These are phyloP conservation scores for Aspergillus glaucus DNA, from an alignment of 2,329 filamentous ascomycete species.

Conservation along the genomic window DNA sequence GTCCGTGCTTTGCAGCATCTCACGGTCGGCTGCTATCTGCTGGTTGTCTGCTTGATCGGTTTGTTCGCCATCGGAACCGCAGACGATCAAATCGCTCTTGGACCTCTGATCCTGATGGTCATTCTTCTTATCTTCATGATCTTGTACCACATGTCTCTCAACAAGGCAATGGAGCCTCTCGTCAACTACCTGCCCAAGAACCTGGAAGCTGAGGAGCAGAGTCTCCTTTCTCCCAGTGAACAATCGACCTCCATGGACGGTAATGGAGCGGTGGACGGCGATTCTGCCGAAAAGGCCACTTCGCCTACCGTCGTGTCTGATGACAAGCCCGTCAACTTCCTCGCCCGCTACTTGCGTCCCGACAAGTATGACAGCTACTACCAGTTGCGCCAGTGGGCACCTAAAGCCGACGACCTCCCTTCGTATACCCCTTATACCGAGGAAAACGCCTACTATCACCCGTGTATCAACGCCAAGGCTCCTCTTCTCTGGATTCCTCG, in stretches of 20 bases:
- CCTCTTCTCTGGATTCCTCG: slow-evolving; percentile 80
- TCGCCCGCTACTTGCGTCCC: slow-evolving; percentile 62
- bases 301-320: slow-evolving; percentile 13
- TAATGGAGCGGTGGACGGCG: slow-evolving; percentile 23
- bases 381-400: slow-evolving; percentile 63
- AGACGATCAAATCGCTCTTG: slow-evolving; percentile 56
- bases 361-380: slow-evolving; percentile 70
- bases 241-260: slow-evolving; percentile 16
- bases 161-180: slow-evolving; percentile 67
- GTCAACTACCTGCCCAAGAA: slow-evolving; percentile 73
- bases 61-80: slow-evolving; percentile 67
- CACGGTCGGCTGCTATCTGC: slow-evolving; percentile 75
- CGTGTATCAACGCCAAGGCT: slow-evolving; percentile 55
- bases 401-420: slow-evolving; percentile 49
- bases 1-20: slow-evolving; percentile 82
- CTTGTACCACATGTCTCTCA: slow-evolving; percentile 67
- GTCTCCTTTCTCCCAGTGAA: slow-evolving; percentile 34
- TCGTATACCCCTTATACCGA: slow-evolving; percentile 58
- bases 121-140: slow-evolving; percentile 67
- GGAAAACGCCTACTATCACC: slow-evolving; percentile 66
- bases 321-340: slow-evolving; percentile 29
- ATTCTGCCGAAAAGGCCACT: slow-evolving; percentile 33
- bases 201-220: slow-evolving; percentile 54
- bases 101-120: slow-evolving; percentile 69
- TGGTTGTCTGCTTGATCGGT: slow-evolving; percentile 75